Base-by-base conservation (phyloP, 177 flowering plant genomes). In the Telopea speciosissima region DNA sequence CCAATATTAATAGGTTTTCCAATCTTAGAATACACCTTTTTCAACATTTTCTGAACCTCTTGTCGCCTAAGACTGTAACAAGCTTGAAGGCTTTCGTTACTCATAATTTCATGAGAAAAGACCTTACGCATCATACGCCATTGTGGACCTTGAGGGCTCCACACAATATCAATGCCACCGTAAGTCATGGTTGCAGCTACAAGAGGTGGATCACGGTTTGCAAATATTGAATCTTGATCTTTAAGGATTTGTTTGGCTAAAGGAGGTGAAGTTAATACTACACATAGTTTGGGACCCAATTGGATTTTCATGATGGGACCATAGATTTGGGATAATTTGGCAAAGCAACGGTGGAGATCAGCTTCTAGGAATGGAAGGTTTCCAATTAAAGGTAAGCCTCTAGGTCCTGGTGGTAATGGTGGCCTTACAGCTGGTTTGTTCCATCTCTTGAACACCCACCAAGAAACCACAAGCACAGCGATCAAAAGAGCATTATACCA, bases 321-420 rank as follows among this genome's bases (percentile, higher is more conserved):
- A 16, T 62, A 62, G 31, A 24, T 25, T 25, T 12, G 3, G 28
- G 66, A 12, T 8, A 63, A 26, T 17, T 63, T 63, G 5, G n/a
- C 66, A 11, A 63, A 63, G 66, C 19, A 31, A 1, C 42, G 19
- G 42, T 63, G 66, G 21, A 63, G 66, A 13, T 63, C 66, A 1
- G 36, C 9, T 13, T 31, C n/a, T 1, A 63, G 0, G 21, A 26
- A 28, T 63, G 44, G 66, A 31, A 63, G 66, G 66, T 28, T 26
- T 3, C 66, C 66, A 3, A 63, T 22, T 4, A 63, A 28, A 3
- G 66, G 66, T 21, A 63, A 63, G 66, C 66, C 66, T 19, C 66
- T 42, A 14, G 66, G 66, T 5, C 66, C 66, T 4, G 66, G 66
- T 14, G 66, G 66, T 44, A 63, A 28, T 3, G 66, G 42, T 28